These are phyloP conservation scores for Spiraea crenata DNA, from an alignment of 331 rosid genomes.

Conservation along the genomic window DNA sequence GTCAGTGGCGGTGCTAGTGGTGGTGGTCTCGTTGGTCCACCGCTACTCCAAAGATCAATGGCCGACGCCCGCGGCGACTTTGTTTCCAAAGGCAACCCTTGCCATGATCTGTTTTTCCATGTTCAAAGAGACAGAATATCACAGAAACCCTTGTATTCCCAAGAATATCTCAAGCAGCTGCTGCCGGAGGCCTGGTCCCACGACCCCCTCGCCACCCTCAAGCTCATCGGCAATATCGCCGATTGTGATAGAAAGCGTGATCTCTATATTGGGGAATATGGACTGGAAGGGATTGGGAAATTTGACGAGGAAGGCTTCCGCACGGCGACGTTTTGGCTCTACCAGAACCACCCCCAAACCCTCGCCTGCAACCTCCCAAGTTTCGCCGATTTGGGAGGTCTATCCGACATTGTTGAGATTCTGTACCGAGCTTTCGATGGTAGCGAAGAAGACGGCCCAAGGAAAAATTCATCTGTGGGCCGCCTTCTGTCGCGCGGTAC, in stretches of 20 bases:
- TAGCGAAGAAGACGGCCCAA: background rate
- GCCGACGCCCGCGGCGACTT: too few species aligned
- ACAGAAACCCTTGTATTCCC: background rate
- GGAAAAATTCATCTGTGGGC: slow-evolving; percentile 3
- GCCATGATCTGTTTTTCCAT: slow-evolving; percentile 66
- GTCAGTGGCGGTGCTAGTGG: too few species aligned
- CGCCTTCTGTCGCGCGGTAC: background rate
- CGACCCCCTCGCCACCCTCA: slow-evolving; percentile 38
- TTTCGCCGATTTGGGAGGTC: slow-evolving; percentile 46
- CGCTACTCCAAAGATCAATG: too few species aligned
- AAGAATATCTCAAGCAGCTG: slow-evolving; percentile 6
- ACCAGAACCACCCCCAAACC: slow-evolving; percentile 42
- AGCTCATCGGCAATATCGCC: slow-evolving; percentile 54
- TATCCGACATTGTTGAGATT: slow-evolving; percentile 58
- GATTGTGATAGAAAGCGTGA: too few species aligned
- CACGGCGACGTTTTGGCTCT: slow-evolving; percentile 57
- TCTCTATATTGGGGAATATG: too few species aligned
- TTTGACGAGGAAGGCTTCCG: slow-evolving; percentile 28
- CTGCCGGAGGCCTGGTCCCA: slow-evolving; percentile 43
- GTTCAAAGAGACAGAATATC: background rate
- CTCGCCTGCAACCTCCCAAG: slow-evolving; percentile 42
- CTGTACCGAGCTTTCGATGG: slow-evolving; percentile 53
- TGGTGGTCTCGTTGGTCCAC: too few species aligned
- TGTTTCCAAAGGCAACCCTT: slow-evolving; percentile 36
- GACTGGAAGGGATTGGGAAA: too few species aligned